Base-by-base conservation (phyloP, 2,329 filamentous ascomycete genomes). In the Aspergillus novofumigatus region DNA sequence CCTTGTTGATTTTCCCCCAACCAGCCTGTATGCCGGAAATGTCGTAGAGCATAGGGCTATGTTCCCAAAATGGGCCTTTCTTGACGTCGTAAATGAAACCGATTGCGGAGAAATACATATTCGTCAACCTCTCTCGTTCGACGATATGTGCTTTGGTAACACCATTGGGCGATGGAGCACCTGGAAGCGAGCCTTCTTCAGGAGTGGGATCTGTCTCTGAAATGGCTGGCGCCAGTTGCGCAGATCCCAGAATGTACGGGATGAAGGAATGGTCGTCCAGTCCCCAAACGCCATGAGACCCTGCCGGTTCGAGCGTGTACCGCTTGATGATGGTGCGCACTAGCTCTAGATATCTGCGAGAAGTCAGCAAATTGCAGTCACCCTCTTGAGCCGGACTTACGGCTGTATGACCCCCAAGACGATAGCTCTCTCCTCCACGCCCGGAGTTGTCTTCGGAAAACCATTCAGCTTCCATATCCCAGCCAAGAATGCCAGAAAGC, bases 1-100 rank as follows among this genome's bases (percentile, higher is more conserved):
- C 84, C 80, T 92, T 92, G 76, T 99, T 97, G 69, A 99, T 96
- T 79, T 99, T 99, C 38, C 90, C 94, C 94, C 94, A 99, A n/a
- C 94, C 90, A 56, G 88, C 87, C 64, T 85, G 86, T 62, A 99
- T 89, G 10, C 94, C 94, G 0, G 91, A 96, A 45, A 99, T 91
- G 72, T 99, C 92, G 71, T 89, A 99, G 11, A 99, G 78, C 63
- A 96, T 93, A 0, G 93, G 93, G 63, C 91, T 96, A 72, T 99
- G 93, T 66, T 93, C 90, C 92, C 94, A 97, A 71, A 99, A 99
- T 0, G 94, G 93, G 0, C 94, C 94, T 61, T 83, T 92, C 72
- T 99, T 99, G 51, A 99, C 94, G 69, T 96, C 92, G 73, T 96
- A 90, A 72, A 99, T 97, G 79, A 99, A 99, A 9, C 92, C 92